A percentile compares a stretch with the other conserved stretches of the same genome.
Conservation (phyloP, 1,139 yeast genomes). For the Kurtzmaniella quercitrusa region DNA sequence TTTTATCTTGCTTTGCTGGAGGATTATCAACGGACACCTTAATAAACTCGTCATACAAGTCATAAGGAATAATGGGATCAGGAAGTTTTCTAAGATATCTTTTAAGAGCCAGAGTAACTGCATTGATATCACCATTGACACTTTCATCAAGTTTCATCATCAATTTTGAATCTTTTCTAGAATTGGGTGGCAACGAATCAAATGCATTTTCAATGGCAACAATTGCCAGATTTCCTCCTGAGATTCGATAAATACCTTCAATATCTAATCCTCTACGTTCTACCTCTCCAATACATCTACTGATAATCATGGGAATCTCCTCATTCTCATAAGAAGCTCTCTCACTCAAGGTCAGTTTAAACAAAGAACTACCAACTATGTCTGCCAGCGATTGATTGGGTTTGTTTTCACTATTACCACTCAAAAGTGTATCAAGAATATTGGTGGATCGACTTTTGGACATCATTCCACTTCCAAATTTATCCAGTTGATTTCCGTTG, state of each 20-base stretch:
- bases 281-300: conserved; percentile 73
- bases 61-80: conserved; percentile 75
- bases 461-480: conserved; percentile 11
- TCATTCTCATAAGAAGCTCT: conserved; percentile 59
- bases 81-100: conserved; percentile 83
- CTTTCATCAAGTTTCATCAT: conserved; percentile 41
- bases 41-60: conserved; percentile 64
- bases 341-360: conserved; percentile 49
- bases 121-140: conserved; percentile 71
- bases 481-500: background rate
- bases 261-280: conserved; percentile 66
- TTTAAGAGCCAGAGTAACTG: conserved; percentile 81
- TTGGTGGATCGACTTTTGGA: conserved; percentile 48
- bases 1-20: conserved; percentile 23
- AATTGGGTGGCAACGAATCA: conserved; percentile 23
- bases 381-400: conserved; percentile 7
- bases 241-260: conserved; percentile 89
- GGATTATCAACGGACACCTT: conserved; percentile 33
- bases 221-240: conserved; percentile 82
- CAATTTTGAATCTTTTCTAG: conserved; percentile 32
- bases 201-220: conserved; percentile 51
- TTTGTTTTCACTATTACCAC: conserved; percentile 13
- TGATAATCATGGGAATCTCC: conserved; percentile 64
- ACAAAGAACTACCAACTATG: conserved; percentile 26
- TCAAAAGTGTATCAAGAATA: conserved; percentile 37